Evolutionary conservation across 2,329 filamentous ascomycete genomes (phyloP), one percentile per base, ranked within the genome.

Genomic region (Grosmannia penicillata): DNA sequence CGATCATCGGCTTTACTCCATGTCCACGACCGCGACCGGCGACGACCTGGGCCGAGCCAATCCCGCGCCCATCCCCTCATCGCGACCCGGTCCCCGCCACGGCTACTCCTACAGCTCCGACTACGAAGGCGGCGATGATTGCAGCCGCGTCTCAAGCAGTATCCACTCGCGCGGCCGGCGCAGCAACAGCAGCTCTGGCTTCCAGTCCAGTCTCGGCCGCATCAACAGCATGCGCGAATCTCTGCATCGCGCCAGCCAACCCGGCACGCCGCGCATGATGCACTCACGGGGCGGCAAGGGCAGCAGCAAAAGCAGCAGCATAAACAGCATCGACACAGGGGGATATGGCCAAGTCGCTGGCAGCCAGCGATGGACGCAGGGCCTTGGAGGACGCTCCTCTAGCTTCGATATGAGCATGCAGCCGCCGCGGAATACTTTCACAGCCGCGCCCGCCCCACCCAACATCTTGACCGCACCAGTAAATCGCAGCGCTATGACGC

Each of bases 121-220:
- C 49, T 60, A 69, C 44, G 72, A 78, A 21, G 58, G 56, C n/a
- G 59, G 58, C 43, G 70, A 76, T 52, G 68, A 72, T 46, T 58
- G 63, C 15, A 70, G 65, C 50, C 60, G 65, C 39, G 56, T 68
- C 42, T 73, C 70, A n/a, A 63, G 62, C 45, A 61, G 63, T 45
- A 51, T 56, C 25, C 66, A 70, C 22, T 68, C 71, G 17, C 66
- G 72, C 36, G 72, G 74, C 13, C 73, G 78, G 42, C 73, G 82
- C 42, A 91, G 83, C 60, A 85, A 86, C 54, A 89, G 82, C 63
- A 82, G 78, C 54, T 83, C 81, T 26, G 82, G 78, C 53, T 78
- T 79, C 49, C 72, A 72, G 48, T 60, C 69, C 9, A 65, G 64
- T 31, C 58, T 78, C 37, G 66, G 67, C 32, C 70, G 73, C 45